Percentiles rank a stretch among this genome's conserved stretches.
These are phyloP conservation scores for Ceratobasidium sp. DNA, from an alignment of 1,284 basidiomycete genomes.

Conservation along the genomic window DNA sequence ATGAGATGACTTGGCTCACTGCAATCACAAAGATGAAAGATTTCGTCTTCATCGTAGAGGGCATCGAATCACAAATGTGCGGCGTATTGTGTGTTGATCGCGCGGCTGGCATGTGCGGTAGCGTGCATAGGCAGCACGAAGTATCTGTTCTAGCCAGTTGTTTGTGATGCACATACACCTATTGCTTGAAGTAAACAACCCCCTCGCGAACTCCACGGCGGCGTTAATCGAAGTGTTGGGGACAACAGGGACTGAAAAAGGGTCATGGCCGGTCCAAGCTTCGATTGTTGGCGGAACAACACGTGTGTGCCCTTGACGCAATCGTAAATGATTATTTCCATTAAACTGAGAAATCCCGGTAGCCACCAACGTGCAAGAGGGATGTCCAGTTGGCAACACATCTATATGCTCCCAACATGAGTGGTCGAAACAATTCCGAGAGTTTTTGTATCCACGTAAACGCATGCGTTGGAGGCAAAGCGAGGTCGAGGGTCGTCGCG, in stretches of 20 bases:
- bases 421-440: background rate
- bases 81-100: background rate
- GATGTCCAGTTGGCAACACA: background rate
- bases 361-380: background rate
- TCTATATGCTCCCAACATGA: background rate
- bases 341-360: slow-evolving; percentile 1
- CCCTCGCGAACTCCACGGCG: background rate
- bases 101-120: background rate
- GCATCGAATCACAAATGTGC: slow-evolving; percentile 5
- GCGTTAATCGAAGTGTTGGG: background rate
- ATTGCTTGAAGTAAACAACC: slow-evolving; percentile 20
- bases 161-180: background rate
- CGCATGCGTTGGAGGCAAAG: background rate
- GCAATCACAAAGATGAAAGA: slow-evolving; percentile 1
- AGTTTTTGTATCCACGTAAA: background rate
- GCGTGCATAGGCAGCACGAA: background rate
- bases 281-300: slow-evolving; percentile 26
- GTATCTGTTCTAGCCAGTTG: background rate
- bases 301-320: slow-evolving; percentile 36
- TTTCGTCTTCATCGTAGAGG: background rate
- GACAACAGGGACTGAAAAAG: slow-evolving; percentile 9
- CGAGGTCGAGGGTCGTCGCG: background rate
- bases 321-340: slow-evolving; percentile 25
- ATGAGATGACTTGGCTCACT: slow-evolving; percentile 14
- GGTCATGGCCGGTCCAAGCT: slow-evolving; percentile 6